Percentiles rank a stretch among this genome's conserved stretches.
Evolutionary conservation across 108 stramenopile genomes (phyloP).

Genomic region (Stephanodiscus triporus): DNA sequence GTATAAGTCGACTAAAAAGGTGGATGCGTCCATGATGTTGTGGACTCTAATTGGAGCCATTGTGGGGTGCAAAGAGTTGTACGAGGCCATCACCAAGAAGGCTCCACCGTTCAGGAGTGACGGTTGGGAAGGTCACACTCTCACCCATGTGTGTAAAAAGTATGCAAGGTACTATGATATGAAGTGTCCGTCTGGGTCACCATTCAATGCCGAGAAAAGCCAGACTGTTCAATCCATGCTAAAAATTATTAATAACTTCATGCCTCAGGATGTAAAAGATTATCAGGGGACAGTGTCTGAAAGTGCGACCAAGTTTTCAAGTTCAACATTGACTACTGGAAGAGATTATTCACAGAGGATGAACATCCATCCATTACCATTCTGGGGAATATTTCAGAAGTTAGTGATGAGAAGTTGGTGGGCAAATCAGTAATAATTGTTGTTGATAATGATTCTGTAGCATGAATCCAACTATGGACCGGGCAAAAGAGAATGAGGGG

Average conservation of each 20-base stretch:
- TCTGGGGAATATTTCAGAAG: too few species aligned
- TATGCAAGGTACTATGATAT: background rate
- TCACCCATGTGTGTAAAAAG: background rate
- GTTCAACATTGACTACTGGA: background rate
- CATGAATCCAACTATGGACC: too few species aligned
- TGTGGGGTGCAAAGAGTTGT: constrained; percentile 3
- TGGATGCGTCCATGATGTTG: background rate
- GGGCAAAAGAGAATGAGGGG: too few species aligned
- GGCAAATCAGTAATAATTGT: too few species aligned
- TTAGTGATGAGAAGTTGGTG: too few species aligned
- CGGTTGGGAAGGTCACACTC: constrained; percentile 1
- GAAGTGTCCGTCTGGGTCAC: background rate
- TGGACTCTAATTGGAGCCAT: background rate
- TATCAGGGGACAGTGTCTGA: background rate
- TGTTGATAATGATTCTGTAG: too few species aligned
- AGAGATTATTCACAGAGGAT: background rate
- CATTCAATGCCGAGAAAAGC: background rate
- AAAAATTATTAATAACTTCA: background rate
- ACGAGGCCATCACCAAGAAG: background rate
- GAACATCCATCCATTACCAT: background rate
- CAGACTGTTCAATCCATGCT: background rate
- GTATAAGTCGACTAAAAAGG: too few species aligned
- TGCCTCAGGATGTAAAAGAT: background rate
- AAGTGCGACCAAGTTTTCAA: background rate
- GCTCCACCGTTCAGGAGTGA: background rate